Evolutionary conservation across 1,284 basidiomycete genomes (phyloP).

Genomic region (Tremellales sp.): DNA sequence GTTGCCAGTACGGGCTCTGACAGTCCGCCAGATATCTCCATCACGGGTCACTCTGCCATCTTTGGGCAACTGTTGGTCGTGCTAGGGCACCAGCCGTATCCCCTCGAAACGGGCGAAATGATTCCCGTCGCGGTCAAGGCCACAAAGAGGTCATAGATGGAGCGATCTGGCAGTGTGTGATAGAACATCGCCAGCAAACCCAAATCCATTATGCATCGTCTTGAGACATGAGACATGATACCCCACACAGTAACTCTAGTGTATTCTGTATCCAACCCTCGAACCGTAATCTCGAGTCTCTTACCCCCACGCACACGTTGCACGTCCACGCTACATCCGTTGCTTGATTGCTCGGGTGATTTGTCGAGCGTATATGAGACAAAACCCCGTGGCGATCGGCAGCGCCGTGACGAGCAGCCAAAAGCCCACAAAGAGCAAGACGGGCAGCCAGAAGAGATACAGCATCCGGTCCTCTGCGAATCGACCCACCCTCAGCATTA

Average conservation of each 20-base stretch:
- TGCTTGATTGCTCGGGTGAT: slow-evolving; percentile 43
- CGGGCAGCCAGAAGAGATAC: slow-evolving; percentile 88
- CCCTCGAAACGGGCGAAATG: slow-evolving; percentile 47
- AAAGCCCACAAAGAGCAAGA: slow-evolving; percentile 55
- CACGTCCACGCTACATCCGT: slow-evolving; percentile 15
- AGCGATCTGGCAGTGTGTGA: too few species aligned
- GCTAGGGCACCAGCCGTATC: slow-evolving; percentile 42
- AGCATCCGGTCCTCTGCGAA: slow-evolving; percentile 83
- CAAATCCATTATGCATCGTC: not conserved
- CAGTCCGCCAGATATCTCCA: slow-evolving; percentile 42
- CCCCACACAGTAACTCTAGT: too few species aligned
- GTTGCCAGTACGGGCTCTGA: not conserved
- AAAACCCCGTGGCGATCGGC: slow-evolving; percentile 43
- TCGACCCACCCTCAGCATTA: not conserved
- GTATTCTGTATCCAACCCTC: too few species aligned
- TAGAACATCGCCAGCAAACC: too few species aligned
- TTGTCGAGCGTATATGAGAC: slow-evolving; percentile 41
- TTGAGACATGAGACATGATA: not conserved
- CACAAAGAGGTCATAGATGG: slow-evolving; percentile 20
- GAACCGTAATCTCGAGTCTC: too few species aligned
- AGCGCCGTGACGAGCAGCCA: slow-evolving; percentile 45
- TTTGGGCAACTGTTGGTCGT: slow-evolving; percentile 46
- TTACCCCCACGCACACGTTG: not conserved
- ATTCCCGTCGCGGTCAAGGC: slow-evolving; percentile 47
- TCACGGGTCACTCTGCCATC: slow-evolving; percentile 51